Evolutionary conservation across 2,329 filamentous ascomycete genomes (phyloP).

Genomic region (Sclerotinia minor): DNA sequence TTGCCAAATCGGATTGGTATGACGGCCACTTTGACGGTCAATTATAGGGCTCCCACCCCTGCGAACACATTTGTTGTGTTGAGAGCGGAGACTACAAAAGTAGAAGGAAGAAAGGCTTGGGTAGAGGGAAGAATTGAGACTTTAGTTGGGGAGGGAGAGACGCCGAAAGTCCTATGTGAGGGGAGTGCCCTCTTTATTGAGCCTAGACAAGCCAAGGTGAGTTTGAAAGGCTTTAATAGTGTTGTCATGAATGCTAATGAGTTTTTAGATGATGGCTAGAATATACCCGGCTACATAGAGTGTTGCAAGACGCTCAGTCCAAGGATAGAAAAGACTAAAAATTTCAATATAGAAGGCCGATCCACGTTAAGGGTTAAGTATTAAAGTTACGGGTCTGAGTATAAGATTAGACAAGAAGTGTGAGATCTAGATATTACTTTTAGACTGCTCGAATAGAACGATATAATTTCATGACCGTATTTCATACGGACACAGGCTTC

Average conservation of each 20-base stretch:
- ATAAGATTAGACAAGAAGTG: slow-evolving; percentile 2
- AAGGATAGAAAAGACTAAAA: not conserved
- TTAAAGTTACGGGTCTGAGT: not conserved
- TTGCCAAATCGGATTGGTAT: slow-evolving; percentile 83
- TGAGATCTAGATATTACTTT: not conserved
- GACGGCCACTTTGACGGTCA: slow-evolving; percentile 79
- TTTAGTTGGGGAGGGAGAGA: slow-evolving; percentile 62
- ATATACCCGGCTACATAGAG: slow-evolving; percentile 27
- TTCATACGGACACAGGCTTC: not conserved
- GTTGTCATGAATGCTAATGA: slow-evolving; percentile 16
- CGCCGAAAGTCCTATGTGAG: slow-evolving; percentile 70
- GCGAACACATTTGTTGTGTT: slow-evolving; percentile 77
- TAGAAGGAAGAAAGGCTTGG: slow-evolving; percentile 93
- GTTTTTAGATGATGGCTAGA: slow-evolving; percentile 29
- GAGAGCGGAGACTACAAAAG: slow-evolving; percentile 74
- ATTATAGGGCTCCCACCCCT: slow-evolving; percentile 79
- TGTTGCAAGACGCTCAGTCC: not conserved
- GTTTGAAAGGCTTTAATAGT: slow-evolving; percentile 22
- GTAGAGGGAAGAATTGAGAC: slow-evolving; percentile 85
- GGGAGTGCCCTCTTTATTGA: slow-evolving; percentile 87
- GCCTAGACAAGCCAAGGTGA: slow-evolving; percentile 70
- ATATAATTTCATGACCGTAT: too few relatives aligned
- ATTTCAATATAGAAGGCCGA: not conserved
- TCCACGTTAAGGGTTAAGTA: not conserved
- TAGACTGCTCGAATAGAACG: not conserved